Evolutionary conservation across 148 eudicot species (phyloP), one percentile per base, ranked within the genome.

Genomic region (Chenopodium formosanum): DNA sequence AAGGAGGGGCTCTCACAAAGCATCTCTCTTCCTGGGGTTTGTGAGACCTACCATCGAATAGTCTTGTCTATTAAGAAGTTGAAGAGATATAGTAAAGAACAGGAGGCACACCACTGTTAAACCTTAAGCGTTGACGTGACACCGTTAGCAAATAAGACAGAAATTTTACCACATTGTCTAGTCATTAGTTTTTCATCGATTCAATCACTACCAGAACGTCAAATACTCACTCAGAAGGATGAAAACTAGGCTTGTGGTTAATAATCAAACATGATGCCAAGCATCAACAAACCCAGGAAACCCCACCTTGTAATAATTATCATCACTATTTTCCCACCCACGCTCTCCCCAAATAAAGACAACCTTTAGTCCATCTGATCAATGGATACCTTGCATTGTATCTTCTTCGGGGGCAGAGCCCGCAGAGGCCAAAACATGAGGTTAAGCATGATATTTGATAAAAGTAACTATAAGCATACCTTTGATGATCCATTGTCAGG

Each of bases 401-500:
- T 1, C 32, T 65, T 65, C 27, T 17, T 23, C 4, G 1, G 2
- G n/a, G 56, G 29, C 14, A 47, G 31, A 73, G 7, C 44, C 7
- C 7, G 8, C 44, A 40, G 20, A 32, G 19, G 76, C 76, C 58
- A 47, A 53, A 70, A 40, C 25, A 3, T 53, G 27, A 11, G 4
- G 4, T 47, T 46, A 56, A 79, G 19, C 31, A 60, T 40, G 62
- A 60, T 9, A 52, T 44, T 29, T 27, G 12, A 46, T 62, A 19
- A 20, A 20, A 69, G 44, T 23, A 65, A 69, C 69, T 70, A 56
- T 47, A 34, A 17, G 56, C 87, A 79, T 88, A 94, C 97, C 98
- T 90, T 94, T 78, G 93, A 94, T 40, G 98, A 88, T 76, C 79
- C 86, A 70, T 90, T 84, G 71, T 87, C 92, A 34, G 85, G 77